phyloP scores from a whole-genome alignment of 345 rosid genomes.

The Sapria himalayana region DNA sequence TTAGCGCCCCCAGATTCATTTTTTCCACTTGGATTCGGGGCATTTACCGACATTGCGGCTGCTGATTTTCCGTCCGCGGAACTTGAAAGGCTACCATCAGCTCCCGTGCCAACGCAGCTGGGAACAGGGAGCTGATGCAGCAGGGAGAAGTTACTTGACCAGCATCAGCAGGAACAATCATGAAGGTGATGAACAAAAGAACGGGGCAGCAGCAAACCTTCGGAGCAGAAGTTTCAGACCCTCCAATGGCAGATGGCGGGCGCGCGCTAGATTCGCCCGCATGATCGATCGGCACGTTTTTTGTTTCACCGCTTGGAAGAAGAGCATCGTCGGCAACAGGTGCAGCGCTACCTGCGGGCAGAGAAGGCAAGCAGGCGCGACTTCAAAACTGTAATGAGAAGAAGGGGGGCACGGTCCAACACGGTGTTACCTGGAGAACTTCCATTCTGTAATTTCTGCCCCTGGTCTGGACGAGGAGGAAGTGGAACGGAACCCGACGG shows the following conservation, averaged over 20 bases:
- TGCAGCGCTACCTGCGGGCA: not conserved
- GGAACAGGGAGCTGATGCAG: too few species aligned
- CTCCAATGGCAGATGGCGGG: conserved; percentile 5
- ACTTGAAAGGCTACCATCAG: conserved; percentile 12
- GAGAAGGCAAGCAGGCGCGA: too few species aligned
- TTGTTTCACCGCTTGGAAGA: not conserved
- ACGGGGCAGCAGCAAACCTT: conserved; percentile 25
- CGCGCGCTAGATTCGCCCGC: conserved; percentile 17
- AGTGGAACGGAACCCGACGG: conserved; percentile 17
- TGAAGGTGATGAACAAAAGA: too few species aligned
- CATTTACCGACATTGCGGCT: conserved; percentile 15
- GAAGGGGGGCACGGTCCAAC: too few species aligned
- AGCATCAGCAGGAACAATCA: too few species aligned
- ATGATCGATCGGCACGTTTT: conserved; percentile 11
- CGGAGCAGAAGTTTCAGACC: conserved; percentile 14
- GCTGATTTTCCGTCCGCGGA: conserved; percentile 17
- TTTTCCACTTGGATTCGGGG: conserved; percentile 18
- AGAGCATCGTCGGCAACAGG: not conserved
- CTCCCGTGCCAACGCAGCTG: too few species aligned
- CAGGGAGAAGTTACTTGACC: too few species aligned
- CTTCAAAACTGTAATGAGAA: too few species aligned
- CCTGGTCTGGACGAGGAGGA: too few species aligned
- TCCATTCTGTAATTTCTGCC: too few species aligned
- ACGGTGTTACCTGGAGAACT: too few species aligned
- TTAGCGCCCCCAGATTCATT: conserved; percentile 18